Base-by-base conservation (phyloP, 768 basidiomycete genomes). In the Tricholoma matsutake region DNA sequence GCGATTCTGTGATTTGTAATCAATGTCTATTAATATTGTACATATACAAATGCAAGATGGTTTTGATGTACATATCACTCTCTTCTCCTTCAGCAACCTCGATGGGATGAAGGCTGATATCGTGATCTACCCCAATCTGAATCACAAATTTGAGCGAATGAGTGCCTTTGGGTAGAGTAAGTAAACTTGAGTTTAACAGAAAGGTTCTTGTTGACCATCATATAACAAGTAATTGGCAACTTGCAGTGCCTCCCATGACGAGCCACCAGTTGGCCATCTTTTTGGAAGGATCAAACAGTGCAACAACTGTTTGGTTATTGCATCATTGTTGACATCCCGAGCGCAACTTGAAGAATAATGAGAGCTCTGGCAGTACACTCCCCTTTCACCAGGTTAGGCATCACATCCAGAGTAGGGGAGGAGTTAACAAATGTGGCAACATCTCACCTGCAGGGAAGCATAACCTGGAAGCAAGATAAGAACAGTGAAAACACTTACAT, bases 181-280 rank as follows among this genome's bases (percentile, higher is more conserved):
- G 87, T 91, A 65, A 98, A 91, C 72, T 98, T 93, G 45, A 99
- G 85, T 68, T 94, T 94, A 63, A 91, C 88, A 16, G 79, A 77
- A n/a, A 98, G 82, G 65, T 72, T 88, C 78, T 83, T 96, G 85
- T 81, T 92, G 81, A 94, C 85, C 0, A 96, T 96, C 31, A 98
- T 92, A 87, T 79, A 76, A 92, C 79, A 4, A 94, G 87, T 11
- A 99, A 79, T 66, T 94, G 90, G 35, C 87, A 84, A n/a, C 85
- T 87, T 34, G 78, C 78, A 5, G 88, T 81, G 56, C 96, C 91
- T n/a, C 94, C 94, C 13, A 98, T 82, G 52, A 98, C 95, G 34
- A 98, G 82, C 96, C 96, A 98, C 96, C 96, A 98, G 68, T 94
- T 95, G 59, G 91, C 87, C 74, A 94, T 84, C 80, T 98, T 98